Evolutionary conservation across 495 filamentous ascomycete genomes (phyloP), one percentile per base, ranked within the genome.

Genomic region (Annulohypoxylon maeteangense): DNA sequence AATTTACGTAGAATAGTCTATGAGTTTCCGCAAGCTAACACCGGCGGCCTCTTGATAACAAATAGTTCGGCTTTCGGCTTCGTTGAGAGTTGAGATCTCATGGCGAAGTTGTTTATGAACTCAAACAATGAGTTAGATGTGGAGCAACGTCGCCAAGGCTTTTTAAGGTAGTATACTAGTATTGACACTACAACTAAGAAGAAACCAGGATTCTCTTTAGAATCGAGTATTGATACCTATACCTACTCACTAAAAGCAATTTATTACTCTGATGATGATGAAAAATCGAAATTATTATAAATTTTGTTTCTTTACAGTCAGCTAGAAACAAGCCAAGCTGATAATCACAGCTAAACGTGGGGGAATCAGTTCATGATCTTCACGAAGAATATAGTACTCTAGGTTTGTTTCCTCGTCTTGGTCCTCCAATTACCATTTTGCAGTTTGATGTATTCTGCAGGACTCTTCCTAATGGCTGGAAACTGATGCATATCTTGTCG

Each of bases 351-450:
- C 47, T 23, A 56, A 57, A 14, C 56, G 44, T 40, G 55, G 62
- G 68, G 56, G 51, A 66, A 51, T 68, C 61, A 68, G 70, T 18
- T 36, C 60, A 65, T 68, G 55, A 68, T 68, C 56, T 65, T 66
- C 60, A 44, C 54, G 7, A 68, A 32, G 44, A 40, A 64, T 48
- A 32, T 66, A 65, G 18, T 57, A 54, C 20, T 22, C 60, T 61
- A 31, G 27, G 40, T 18, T 50, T 40, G 60, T 68, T 65, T 68
- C 65, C 47, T 67, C 45, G 54, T 10, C 34, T 68, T 44, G 18
- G 18, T 27, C 61, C 38, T 60, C 47, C 44, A 56, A 58, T 61
- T 25, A 53, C 12, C 25, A 58, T 42, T 53, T 20, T 23, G 51
- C 45, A 67, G 48, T 62, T 53, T 16, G 61, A 42, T 50, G 48